phyloP scores from a whole-genome alignment of 768 basidiomycete species.

The Trametes villosa region DNA sequence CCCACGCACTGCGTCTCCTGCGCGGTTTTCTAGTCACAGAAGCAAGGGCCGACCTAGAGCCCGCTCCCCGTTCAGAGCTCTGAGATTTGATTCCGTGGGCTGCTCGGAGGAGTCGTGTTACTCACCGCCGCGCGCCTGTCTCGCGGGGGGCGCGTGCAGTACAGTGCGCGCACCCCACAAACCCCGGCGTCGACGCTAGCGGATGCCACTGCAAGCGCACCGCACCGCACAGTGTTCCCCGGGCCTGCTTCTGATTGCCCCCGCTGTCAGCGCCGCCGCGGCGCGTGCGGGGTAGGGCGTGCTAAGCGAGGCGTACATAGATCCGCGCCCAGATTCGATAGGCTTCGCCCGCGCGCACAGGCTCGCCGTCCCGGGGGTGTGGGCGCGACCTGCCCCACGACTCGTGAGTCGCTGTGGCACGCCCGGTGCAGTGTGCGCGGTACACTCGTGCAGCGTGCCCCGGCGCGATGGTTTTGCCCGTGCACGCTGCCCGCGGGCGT shows the following conservation, averaged over 20 bases:
- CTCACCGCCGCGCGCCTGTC: too few relatives aligned
- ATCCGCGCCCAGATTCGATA: conserved; percentile 7
- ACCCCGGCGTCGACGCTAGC: too few relatives aligned
- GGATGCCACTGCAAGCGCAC: background rate
- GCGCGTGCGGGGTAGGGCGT: conserved; percentile 10
- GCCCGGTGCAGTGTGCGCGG: too few relatives aligned
- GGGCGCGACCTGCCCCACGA: conserved; percentile 1
- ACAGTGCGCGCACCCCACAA: too few relatives aligned
- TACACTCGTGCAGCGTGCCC: too few relatives aligned
- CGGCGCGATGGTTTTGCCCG: conserved; percentile 4
- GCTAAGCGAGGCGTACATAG: conserved; percentile 3
- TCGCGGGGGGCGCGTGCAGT: too few relatives aligned
- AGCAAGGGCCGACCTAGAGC: background rate
- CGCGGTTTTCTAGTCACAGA: background rate
- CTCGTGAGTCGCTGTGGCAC: too few relatives aligned
- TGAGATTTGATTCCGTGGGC: too few relatives aligned
- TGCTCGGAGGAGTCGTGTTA: too few relatives aligned
- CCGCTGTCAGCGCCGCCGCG: conserved; percentile 7
- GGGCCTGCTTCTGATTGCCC: conserved; percentile 8
- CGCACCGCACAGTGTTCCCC: background rate
- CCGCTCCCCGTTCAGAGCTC: too few relatives aligned
- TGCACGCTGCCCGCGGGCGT: background rate
- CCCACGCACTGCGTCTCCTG: background rate
- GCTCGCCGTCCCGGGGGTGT: conserved; percentile 4
- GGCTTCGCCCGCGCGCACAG: background rate